phyloP scores from a whole-genome alignment of 2,329 filamentous ascomycete species.

The Ophiobolus disseminans region DNA sequence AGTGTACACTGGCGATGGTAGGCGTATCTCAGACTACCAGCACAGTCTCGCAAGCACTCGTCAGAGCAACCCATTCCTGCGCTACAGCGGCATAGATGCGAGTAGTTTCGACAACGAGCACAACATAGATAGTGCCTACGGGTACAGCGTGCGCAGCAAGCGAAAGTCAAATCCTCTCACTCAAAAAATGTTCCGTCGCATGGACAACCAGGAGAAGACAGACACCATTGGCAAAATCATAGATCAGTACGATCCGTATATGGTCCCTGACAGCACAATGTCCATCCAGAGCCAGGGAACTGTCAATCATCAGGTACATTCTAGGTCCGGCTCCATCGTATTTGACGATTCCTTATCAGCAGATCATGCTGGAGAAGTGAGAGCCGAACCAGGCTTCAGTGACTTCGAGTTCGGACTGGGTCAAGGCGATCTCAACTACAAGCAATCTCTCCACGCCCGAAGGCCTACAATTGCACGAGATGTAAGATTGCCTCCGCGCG shows the following conservation, averaged over 20 bases:
- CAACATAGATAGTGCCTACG: constrained; percentile 20
- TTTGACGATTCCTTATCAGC: not conserved
- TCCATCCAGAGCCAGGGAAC: constrained; percentile 2
- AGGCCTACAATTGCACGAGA: constrained; percentile 16
- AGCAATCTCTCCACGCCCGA: constrained; percentile 3
- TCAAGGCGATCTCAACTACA: too few species aligned
- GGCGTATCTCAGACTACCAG: constrained; percentile 25
- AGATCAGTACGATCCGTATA: constrained; percentile 32
- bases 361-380: constrained; percentile 4
- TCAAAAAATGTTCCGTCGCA: constrained; percentile 20
- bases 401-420: constrained; percentile 36
- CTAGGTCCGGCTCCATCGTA: not conserved
- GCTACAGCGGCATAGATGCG: constrained; percentile 21
- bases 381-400: constrained; percentile 19
- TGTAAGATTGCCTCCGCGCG: constrained; percentile 31
- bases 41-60: constrained; percentile 25
- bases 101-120: constrained; percentile 21
- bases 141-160: constrained; percentile 16
- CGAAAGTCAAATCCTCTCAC: constrained; percentile 18
- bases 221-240: constrained; percentile 46
- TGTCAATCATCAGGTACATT: not conserved
- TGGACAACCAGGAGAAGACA: constrained; percentile 25
- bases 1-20: constrained; percentile 37
- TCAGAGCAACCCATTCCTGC: constrained; percentile 31
- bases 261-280: constrained; percentile 11